Evolutionary conservation across 192 early-diverging fungal genomes (phyloP).

Genomic region (Backusella liffmaniae): DNA sequence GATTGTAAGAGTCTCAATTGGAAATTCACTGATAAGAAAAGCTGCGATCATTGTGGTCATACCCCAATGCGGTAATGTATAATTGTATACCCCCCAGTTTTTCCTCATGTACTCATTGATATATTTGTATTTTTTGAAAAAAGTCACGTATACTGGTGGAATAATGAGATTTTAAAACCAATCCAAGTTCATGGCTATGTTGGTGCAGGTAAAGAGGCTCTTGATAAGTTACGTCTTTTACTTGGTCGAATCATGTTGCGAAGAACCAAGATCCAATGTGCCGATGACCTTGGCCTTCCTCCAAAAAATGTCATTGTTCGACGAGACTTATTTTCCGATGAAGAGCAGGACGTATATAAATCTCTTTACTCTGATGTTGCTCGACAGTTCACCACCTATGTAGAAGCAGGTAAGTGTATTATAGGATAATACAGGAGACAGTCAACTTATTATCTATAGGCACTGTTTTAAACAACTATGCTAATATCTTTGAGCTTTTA

Average conservation of each 20-base stretch:
- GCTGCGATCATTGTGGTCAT: constrained; percentile 59
- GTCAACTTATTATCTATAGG: background rate
- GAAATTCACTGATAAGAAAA: constrained; percentile 54
- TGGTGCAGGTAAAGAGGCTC: constrained; percentile 60
- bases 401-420: constrained; percentile 49
- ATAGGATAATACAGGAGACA: background rate
- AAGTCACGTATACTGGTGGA: constrained; percentile 84
- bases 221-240: constrained; percentile 71
- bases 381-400: constrained; percentile 81
- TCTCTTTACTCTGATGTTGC: constrained; percentile 75
- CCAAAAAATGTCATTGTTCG: constrained; percentile 79
- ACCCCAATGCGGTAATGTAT: constrained; percentile 54
- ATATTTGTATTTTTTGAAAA: background rate
- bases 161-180: constrained; percentile 85
- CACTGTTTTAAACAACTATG: constrained; percentile 91
- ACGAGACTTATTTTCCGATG: constrained; percentile 82
- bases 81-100: background rate
- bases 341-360: constrained; percentile 89
- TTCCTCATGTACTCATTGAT: background rate
- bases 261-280: constrained; percentile 85
- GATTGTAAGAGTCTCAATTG: constrained; percentile 65
- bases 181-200: constrained; percentile 76
- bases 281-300: constrained; percentile 85
- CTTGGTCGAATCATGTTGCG: constrained; percentile 89
- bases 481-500: constrained; percentile 89